Evolutionary conservation across 176 grass and related monocot species (phyloP).

Genomic region (Cenchrus fungigraminus): DNA sequence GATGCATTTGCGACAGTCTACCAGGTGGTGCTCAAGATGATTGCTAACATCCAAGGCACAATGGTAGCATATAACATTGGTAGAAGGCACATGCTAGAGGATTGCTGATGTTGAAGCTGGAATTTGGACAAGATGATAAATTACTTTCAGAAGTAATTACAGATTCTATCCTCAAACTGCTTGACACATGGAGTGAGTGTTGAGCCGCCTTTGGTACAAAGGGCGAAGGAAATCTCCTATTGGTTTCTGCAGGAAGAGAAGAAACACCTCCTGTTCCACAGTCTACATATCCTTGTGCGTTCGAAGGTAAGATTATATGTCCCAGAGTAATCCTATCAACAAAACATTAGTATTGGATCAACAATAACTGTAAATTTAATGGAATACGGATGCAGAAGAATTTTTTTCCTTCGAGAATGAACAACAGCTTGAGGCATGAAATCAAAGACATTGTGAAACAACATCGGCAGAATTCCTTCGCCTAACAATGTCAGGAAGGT

Average conservation of each 20-base stretch:
- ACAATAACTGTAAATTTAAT: not conserved
- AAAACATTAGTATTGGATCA: constrained; percentile 12
- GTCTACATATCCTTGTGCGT: constrained; percentile 39
- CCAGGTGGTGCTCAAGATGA: constrained; percentile 46
- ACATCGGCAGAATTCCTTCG: no score
- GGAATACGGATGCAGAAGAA: constrained; percentile 55
- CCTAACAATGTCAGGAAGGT: constrained; percentile 32
- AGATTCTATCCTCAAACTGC: constrained; percentile 38
- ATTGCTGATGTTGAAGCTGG: constrained; percentile 51
- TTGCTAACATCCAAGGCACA: constrained; percentile 42
- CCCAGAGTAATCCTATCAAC: constrained; percentile 20
- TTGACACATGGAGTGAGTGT: constrained; percentile 41
- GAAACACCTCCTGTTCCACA: constrained; percentile 31
- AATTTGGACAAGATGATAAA: constrained; percentile 44
- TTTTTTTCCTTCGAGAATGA: constrained; percentile 49
- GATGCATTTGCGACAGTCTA: constrained; percentile 32
- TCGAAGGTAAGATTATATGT: constrained; percentile 49
- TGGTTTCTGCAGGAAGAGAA: constrained; percentile 46
- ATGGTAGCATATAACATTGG: constrained; percentile 45
- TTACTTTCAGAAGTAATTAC: constrained; percentile 48
- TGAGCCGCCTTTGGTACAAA: constrained; percentile 49
- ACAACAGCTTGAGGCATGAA: constrained; percentile 38
- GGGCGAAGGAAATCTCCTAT: constrained; percentile 42
- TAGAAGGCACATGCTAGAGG: constrained; percentile 41
- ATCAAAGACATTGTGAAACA: constrained; percentile 32